These are phyloP conservation scores for Macadamia integrifolia DNA, from an alignment of 164 flowering plant species.

Conservation along the genomic window DNA sequence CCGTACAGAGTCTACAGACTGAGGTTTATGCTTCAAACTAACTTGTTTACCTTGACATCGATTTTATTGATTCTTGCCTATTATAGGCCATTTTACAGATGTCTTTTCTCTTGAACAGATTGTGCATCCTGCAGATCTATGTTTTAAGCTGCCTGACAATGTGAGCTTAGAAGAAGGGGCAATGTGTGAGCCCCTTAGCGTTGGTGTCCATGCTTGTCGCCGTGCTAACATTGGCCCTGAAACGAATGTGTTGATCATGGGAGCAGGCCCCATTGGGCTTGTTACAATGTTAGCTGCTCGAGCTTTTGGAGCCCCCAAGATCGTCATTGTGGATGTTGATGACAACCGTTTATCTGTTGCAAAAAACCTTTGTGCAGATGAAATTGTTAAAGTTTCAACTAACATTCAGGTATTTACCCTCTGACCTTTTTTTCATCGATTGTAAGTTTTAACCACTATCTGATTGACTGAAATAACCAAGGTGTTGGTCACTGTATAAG, in stretches of 20 bases:
- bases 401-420: constrained; percentile 32
- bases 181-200: constrained; percentile 83
- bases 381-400: constrained; percentile 55
- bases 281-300: constrained; percentile 68
- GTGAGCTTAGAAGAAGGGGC: constrained; percentile 88
- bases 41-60: background rate
- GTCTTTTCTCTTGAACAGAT: constrained; percentile 30
- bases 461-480: too few relatives aligned
- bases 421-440: too few relatives aligned
- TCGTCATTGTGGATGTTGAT: constrained; percentile 66
- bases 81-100: background rate
- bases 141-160: constrained; percentile 73
- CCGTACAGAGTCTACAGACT: too few relatives aligned
- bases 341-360: constrained; percentile 61
- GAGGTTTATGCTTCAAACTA: background rate
- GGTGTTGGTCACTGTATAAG: too few relatives aligned
- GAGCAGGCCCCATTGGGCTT: constrained; percentile 81
- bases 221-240: constrained; percentile 67
- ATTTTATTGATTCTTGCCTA: background rate
- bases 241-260: constrained; percentile 61
- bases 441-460: too few relatives aligned
- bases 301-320: constrained; percentile 65
- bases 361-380: constrained; percentile 62
- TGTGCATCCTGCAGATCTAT: constrained; percentile 71
- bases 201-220: constrained; percentile 80